These are phyloP conservation scores for Trypanosoma cruzi DNA, from an alignment of 208 protist genomes.

Conservation along the genomic window DNA sequence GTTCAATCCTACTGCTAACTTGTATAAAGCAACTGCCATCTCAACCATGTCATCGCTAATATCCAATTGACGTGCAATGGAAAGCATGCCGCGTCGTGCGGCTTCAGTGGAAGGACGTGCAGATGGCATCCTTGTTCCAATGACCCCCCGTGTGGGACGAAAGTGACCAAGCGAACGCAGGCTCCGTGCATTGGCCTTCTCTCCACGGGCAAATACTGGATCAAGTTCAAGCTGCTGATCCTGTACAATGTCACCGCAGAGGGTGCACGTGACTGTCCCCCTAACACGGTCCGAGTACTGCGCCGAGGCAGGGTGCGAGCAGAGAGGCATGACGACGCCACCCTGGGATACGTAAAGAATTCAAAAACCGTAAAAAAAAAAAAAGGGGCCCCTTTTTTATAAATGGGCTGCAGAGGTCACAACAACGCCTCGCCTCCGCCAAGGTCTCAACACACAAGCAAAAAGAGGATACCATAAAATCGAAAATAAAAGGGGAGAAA, in stretches of 20 bases:
- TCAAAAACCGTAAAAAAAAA: not conserved
- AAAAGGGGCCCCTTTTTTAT: not conserved
- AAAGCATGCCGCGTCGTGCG: conserved; percentile 80
- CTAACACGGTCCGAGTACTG: conserved; percentile 63
- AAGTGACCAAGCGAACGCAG: conserved; percentile 38
- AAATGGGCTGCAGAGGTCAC: not conserved
- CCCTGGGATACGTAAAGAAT: not conserved
- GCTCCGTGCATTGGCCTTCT: conserved; percentile 7
- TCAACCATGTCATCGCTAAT: conserved; percentile 83
- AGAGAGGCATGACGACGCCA: conserved; percentile 44
- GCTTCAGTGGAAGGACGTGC: conserved; percentile 68
- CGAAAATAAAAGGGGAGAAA: not conserved
- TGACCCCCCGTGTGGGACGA: conserved; percentile 42
- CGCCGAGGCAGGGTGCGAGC: conserved; percentile 71
- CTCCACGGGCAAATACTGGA: conserved; percentile 62
- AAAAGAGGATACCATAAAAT: not conserved
- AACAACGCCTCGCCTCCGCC: not conserved
- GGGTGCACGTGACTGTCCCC: conserved; percentile 71
- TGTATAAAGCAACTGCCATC: conserved; percentile 80
- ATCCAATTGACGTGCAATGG: conserved; percentile 75
- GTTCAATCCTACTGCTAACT: conserved; percentile 69
- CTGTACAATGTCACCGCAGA: conserved; percentile 79
- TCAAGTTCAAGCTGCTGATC: conserved; percentile 83
- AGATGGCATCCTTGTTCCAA: conserved; percentile 22
- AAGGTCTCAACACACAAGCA: not conserved